phyloP scores from a whole-genome alignment of 1,139 yeast species.

The Yamadazyma aaseri region DNA sequence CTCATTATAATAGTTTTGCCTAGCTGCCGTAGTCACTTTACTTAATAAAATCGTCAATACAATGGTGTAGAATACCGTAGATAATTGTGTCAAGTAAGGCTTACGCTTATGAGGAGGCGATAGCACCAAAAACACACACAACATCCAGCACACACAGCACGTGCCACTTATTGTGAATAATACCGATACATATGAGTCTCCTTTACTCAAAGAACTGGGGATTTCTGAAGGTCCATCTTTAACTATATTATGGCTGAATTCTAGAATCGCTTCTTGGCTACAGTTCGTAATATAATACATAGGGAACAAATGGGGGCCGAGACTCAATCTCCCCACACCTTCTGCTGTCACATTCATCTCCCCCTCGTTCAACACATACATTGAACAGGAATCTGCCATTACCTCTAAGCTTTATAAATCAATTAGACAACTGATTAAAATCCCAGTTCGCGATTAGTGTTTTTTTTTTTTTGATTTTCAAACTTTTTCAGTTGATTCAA shows the following conservation, averaged over 20 bases:
- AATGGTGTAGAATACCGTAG: slow-evolving; percentile 46
- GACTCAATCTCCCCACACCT: background rate
- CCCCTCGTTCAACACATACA: slow-evolving; percentile 38
- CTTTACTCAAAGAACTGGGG: slow-evolving; percentile 29
- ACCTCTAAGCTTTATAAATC: no score
- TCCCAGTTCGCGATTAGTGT: no score
- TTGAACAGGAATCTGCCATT: slow-evolving; percentile 42
- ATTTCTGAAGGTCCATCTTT: background rate
- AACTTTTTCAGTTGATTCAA: no score
- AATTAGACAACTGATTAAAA: no score
- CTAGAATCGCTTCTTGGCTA: slow-evolving; percentile 14
- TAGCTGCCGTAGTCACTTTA: slow-evolving; percentile 33
- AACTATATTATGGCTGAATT: no score
- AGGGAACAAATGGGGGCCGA: slow-evolving; percentile 25
- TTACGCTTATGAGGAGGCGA: slow-evolving; percentile 47
- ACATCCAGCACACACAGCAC: slow-evolving; percentile 55
- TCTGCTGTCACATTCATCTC: slow-evolving; percentile 11
- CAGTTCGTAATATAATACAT: slow-evolving; percentile 47
- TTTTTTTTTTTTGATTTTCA: no score
- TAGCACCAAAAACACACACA: slow-evolving; percentile 43
- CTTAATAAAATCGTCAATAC: slow-evolving; percentile 42
- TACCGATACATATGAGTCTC: slow-evolving; percentile 46
- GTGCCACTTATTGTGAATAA: slow-evolving; percentile 41
- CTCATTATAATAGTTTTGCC: slow-evolving; percentile 35
- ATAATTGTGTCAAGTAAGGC: slow-evolving; percentile 45